These are phyloP conservation scores for Gaeumannomyces sp. DNA, from an alignment of 2,329 filamentous ascomycete species.

Conservation along the genomic window DNA sequence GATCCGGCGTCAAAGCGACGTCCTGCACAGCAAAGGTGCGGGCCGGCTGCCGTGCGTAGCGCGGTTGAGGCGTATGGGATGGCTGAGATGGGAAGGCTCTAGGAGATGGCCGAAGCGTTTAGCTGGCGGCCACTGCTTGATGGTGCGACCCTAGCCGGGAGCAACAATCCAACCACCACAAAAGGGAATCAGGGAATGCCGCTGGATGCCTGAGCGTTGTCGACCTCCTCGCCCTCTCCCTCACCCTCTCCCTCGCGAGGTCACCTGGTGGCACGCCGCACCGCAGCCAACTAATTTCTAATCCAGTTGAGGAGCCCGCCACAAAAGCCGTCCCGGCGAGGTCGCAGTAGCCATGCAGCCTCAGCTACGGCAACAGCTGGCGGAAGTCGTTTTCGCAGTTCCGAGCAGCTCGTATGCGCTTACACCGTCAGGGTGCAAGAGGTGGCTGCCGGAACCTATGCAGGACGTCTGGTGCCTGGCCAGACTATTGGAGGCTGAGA, in stretches of 20 bases:
- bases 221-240: neutral
- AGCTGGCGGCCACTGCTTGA: neutral
- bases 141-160: neutral
- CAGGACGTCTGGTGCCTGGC: neutral
- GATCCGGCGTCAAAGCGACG: neutral
- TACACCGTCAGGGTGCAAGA: neutral
- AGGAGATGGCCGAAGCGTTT: neutral
- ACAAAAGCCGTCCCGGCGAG: too few relatives aligned
- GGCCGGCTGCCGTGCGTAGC: neutral
- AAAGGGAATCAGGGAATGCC: neutral
- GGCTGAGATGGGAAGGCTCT: neutral
- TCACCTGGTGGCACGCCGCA: too few relatives aligned
- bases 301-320: too few relatives aligned
- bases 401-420: neutral
- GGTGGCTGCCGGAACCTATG: neutral
- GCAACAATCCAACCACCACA: neutral
- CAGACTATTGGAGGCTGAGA: neutral
- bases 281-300: too few relatives aligned
- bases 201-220: neutral
- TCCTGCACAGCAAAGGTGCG: neutral
- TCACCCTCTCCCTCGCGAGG: too few relatives aligned
- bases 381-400: neutral
- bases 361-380: too few relatives aligned
- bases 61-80: neutral
- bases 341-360: too few relatives aligned